Percentiles rank a stretch among this genome's conserved stretches.
Conservation (phyloP, 2,329 filamentous ascomycete species). For the Scedosporium aurantiacum region DNA sequence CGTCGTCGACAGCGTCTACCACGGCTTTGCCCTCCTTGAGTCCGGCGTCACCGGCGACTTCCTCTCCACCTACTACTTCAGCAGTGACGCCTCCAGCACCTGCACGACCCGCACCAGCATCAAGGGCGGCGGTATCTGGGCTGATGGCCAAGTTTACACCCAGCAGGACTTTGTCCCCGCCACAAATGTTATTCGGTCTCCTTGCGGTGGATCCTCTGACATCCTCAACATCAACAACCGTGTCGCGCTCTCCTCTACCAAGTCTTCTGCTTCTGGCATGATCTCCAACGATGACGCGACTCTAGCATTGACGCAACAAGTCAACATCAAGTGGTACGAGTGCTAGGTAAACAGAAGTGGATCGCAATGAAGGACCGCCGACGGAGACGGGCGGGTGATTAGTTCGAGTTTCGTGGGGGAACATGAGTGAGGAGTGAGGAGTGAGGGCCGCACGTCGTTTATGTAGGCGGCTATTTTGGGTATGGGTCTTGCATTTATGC, state of each 20-base stretch:
- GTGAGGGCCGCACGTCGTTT: not conserved
- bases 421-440: not conserved
- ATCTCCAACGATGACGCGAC: constrained; percentile 35
- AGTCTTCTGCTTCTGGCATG: constrained; percentile 24
- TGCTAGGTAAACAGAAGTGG: constrained; percentile 7
- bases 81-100: constrained; percentile 20
- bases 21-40: constrained; percentile 23
- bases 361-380: too few species aligned
- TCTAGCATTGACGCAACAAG: constrained; percentile 31
- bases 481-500: not conserved
- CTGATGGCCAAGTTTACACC: constrained; percentile 21
- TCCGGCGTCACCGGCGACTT: constrained; percentile 21
- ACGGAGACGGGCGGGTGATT: too few species aligned
- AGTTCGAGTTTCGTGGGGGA: too few species aligned
- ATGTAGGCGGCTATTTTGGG: not conserved
- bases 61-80: constrained; percentile 24
- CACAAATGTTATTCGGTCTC: constrained; percentile 21
- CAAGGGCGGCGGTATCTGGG: constrained; percentile 19
- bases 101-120: constrained; percentile 22
- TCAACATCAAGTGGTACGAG: constrained; percentile 27
- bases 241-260: constrained; percentile 27
- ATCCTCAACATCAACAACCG: constrained; percentile 35
- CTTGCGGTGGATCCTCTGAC: constrained; percentile 19
- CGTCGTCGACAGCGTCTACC: constrained; percentile 23
- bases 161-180: constrained; percentile 23